A percentile compares a stretch with the other conserved stretches of the same genome.
Conservation (phyloP, 2,329 filamentous ascomycete species). For the Curvularia eragrostidis region DNA sequence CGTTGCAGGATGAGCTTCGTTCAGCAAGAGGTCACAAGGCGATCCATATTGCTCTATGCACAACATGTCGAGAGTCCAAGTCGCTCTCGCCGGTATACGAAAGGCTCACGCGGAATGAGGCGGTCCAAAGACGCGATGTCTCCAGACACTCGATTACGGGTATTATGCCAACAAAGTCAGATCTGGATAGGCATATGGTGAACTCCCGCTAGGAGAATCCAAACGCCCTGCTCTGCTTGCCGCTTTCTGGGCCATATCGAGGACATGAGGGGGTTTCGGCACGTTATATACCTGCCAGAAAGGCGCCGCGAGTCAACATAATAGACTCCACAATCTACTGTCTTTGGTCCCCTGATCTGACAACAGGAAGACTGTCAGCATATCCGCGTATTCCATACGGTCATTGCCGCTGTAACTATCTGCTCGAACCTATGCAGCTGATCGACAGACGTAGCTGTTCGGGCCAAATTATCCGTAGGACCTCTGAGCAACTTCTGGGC, state of each 20-base stretch:
- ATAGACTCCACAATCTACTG: background rate
- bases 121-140: background rate
- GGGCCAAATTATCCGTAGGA: background rate
- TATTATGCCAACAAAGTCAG: background rate
- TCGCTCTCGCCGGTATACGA: background rate
- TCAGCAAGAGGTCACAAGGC: background rate
- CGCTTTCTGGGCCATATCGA: background rate
- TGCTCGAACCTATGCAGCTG: background rate
- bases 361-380: background rate
- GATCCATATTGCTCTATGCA: too few relatives aligned
- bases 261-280: background rate
- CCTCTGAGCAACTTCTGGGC: background rate
- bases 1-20: background rate
- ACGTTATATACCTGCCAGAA: background rate
- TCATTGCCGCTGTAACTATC: background rate
- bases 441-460: background rate
- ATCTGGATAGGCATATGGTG: background rate
- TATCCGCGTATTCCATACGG: background rate
- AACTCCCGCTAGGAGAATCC: too few relatives aligned
- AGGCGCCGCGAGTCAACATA: background rate
- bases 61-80: background rate
- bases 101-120: background rate
- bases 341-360: background rate
- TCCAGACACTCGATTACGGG: background rate
- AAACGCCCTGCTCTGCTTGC: background rate